Evolutionary conservation across 345 rosid genomes (phyloP), one percentile per base, ranked within the genome.

Genomic region (Punica granatum): DNA sequence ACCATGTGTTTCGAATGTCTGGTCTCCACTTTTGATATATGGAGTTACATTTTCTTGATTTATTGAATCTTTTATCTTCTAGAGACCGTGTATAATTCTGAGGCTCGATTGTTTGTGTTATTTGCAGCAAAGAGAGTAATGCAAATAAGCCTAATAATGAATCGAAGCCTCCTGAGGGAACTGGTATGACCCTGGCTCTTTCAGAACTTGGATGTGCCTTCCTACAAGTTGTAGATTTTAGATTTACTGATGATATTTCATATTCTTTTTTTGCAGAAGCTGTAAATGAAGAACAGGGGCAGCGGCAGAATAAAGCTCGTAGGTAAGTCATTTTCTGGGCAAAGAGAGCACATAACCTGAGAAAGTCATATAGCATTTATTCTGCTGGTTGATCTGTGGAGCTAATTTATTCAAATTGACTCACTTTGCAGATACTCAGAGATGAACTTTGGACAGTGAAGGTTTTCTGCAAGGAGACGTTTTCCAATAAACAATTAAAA

Each of bases 371-470:
- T 46, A 19, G n/a, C 53, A 46, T 16, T 53, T 53, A 30, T 53
- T 53, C 59, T 10, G 11, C 59, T 53, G 10, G 5, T 23, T 7
- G 7, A 53, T 53, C 59, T 25, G 7, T 25, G 25, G n/a, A 6
- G 5, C 23, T 51, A 51, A 53, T 53, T 4, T 25, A 3, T 9
- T 23, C 41, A 4, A 4, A 37, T 53, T 1, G 1, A 21, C 59
- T 1, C 7, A 23, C n/a, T 59, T 67, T 56, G 23, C 70, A 30
- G 31, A 19, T 83, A 81, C 75, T 86, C 92, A 78, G 87, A 85
- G 72, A 89, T 89, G 96, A 86, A 82, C 71, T 89, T 82, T 80
- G 78, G 88, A 82, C 84, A 85, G 84, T 79, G 82, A 82, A 80
- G 75, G 68, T 31, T 80, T 75, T 72, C 69, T 69, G 67, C 69